Base-by-base conservation (phyloP, 805 yeast species). In the Yarrowia sp. region DNA sequence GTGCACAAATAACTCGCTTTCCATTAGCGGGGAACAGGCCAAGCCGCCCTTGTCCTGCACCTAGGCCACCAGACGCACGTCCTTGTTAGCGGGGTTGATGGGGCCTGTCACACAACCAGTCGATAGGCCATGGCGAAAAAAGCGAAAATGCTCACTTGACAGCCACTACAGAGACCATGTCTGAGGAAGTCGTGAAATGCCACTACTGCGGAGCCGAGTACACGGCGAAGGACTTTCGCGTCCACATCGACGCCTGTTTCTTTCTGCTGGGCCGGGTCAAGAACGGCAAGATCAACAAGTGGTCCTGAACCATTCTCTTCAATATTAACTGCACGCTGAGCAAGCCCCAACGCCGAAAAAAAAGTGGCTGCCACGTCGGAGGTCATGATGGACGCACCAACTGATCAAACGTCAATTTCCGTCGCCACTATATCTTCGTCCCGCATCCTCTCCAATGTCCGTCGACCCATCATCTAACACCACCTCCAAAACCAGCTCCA, bases 161-260 rank as follows among this genome's bases (percentile, higher is more conserved):
- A n/a, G 12, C 21, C 24, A 44, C 22, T n/a, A 27, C 33, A n/a
- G n/a, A n/a, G n/a, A 16, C 3, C 51, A 18, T 27, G 35, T 18
- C 51, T 12, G 35, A 44, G 9, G 51, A 47, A 19, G 2, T 21
- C 16, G 16, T 51, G 31, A 51, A 12, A 18, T 51, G 58, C 42
- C 41, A 24, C 12, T 51, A 51, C 16, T 51, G 58, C 12, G 42
- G 32, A 32, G 32, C 58, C 12, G 18, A 33, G 22, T 51, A 33
- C 29, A 21, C 58, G 8, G 42, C 10, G 31, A 16, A 24, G 42
- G 58, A 51, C 16, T 51, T 16, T 22, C 31, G 22, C 4, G 42
- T 35, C 6, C 56, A 49, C 41, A 33, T 49, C 13, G 56, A 51
- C 16, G 58, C 58, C 16, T 51, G 58, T 24, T 51, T 33, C 13